phyloP scores from a whole-genome alignment of 257 asterid species.

The Solanum appendiculatum region DNA sequence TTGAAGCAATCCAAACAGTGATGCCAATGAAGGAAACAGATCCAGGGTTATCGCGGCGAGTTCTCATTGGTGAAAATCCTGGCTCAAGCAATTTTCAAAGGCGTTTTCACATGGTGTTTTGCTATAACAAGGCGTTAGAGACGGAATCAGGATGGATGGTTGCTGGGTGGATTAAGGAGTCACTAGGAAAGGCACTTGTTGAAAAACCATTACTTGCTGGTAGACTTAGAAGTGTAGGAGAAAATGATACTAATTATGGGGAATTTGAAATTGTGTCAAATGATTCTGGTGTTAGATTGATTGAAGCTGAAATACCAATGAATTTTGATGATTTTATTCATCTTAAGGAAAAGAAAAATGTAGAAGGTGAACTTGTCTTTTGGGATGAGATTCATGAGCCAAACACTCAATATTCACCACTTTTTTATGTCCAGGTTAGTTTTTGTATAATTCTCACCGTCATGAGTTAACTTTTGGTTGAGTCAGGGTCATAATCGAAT shows the following conservation, averaged over 20 bases:
- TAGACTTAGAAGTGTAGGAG: slow-evolving; percentile 22
- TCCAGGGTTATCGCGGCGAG: slow-evolving; percentile 19
- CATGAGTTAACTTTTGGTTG: neutral
- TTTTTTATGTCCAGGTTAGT: slow-evolving; percentile 61
- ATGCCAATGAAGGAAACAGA: slow-evolving; percentile 46
- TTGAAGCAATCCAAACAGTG: slow-evolving; percentile 46
- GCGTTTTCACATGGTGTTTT: slow-evolving; percentile 29
- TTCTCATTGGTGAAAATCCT: slow-evolving; percentile 6
- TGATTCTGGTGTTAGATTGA: slow-evolving; percentile 51
- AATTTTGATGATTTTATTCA: slow-evolving; percentile 31
- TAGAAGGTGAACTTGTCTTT: slow-evolving; percentile 35
- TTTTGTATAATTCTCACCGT: neutral
- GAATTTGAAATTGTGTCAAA: slow-evolving; percentile 37
- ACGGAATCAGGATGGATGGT: slow-evolving; percentile 41
- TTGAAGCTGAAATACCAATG: slow-evolving; percentile 31
- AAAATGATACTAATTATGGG: neutral
- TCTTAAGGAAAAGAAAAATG: slow-evolving; percentile 17
- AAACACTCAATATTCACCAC: slow-evolving; percentile 48
- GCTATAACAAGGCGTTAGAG: slow-evolving; percentile 24
- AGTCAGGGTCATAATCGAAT: fast-evolving
- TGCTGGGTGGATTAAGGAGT: slow-evolving; percentile 56
- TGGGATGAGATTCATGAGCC: slow-evolving; percentile 49
- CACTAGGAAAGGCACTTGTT: slow-evolving; percentile 36
- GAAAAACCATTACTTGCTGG: slow-evolving; percentile 61
- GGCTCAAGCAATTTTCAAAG: slow-evolving; percentile 10